These are phyloP conservation scores for Nicotiana paniculata DNA, from an alignment of 257 asterid genomes.

Conservation along the genomic window DNA sequence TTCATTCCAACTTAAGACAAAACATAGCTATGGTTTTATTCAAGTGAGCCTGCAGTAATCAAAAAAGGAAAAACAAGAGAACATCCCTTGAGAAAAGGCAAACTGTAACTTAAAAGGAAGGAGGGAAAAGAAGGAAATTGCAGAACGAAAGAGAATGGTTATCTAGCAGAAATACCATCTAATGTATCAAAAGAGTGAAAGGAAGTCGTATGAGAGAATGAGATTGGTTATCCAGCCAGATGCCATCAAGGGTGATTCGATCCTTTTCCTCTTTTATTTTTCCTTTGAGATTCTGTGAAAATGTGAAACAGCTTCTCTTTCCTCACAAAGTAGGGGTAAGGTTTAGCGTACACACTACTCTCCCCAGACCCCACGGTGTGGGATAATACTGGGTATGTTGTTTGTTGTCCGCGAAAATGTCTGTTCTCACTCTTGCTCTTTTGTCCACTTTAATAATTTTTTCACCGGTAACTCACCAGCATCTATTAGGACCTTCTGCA, in stretches of 20 bases:
- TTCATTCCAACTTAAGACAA: not conserved
- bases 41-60: not conserved
- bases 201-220: not conserved
- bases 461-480: not conserved
- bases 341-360: too few species aligned
- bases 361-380: too few species aligned
- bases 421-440: not conserved
- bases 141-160: not conserved
- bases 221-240: not conserved
- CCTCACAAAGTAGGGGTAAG: too few species aligned
- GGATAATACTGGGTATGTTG: too few species aligned
- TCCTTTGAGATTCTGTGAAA: not conserved
- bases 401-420: not conserved
- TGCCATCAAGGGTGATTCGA: not conserved
- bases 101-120: not conserved
- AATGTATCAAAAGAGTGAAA: not conserved
- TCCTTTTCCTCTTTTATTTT: not conserved
- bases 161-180: not conserved
- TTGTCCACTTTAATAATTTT: not conserved
- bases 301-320: too few species aligned
- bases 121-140: not conserved
- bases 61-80: not conserved
- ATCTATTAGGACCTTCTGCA: not conserved
- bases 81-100: not conserved
- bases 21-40: not conserved